Base-by-base conservation (phyloP, 2,329 filamentous ascomycete genomes). In the Nigrospora sphaerica region DNA sequence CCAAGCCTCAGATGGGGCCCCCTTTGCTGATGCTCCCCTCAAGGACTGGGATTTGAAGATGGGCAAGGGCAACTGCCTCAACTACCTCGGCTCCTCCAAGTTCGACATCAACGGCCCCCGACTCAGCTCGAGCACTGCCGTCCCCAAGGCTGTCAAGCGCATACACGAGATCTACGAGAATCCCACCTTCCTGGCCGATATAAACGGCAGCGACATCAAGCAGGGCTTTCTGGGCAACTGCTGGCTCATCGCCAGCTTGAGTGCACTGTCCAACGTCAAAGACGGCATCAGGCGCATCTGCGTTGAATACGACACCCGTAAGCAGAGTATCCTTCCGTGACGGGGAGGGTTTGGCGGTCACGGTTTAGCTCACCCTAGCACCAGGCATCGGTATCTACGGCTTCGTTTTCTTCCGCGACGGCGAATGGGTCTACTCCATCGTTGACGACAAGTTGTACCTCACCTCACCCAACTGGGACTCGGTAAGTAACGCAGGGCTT, bases 401-500 rank as follows among this genome's bases (percentile, higher is more conserved):
- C 1, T 95, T 95, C 58, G 87, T 95, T 42, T 95, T 95, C 61
- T 87, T 86, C 61, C 73, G 88, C 61, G 89, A 95, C 58, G 89
- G 89, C 45, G 88, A 93, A 65, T 95, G 89, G 90, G 86, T 92
- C 47, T 89, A 90, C 56, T 90, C 87, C 48, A 91, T 95, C 51
- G 82, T 95, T 49, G 90, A 95, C 59, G 90, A 95, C 64, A 95
- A 95, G 66, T 74, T 95, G 3, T 95, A 88, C 62, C 77, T 95
- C 16, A 87, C 84, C 49, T 88, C 86, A 2, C 85, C 88, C 5
- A 85, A 86, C 59, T 95, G 88, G 70, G 87, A 95, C 53, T 86
- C 88, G 32, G 46, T 45, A 42, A 18, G 37, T 28, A 9, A 10
- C 23, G 23, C 23, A 9, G 2, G 23, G 23, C 23, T 28, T 28